Base-by-base conservation (phyloP, 257 asterid species). In the Avicennia marina region DNA sequence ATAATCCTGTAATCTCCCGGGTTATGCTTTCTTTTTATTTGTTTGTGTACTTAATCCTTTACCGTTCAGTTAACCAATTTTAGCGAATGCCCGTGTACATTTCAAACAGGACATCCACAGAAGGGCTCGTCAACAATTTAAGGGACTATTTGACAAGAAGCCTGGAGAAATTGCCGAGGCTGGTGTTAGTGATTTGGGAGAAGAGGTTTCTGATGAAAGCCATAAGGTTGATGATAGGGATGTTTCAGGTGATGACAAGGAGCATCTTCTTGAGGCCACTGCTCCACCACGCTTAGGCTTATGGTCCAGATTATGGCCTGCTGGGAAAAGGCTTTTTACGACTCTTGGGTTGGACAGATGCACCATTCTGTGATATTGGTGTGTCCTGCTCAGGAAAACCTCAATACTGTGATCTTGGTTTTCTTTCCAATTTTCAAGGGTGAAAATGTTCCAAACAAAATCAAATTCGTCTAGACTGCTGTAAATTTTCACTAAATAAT, bases 91-190 rank as follows among this genome's bases (percentile, higher is more conserved):
- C n/a, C 6, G 7, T 16, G 27, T 41, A 32, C 41, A 67, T 44
- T 41, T 47, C 19, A 10, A 67, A 60, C 86, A 91, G 97, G 99
- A 89, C 63, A 62, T 76, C 15, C 83, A 86, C 11, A 71, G 66
- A 64, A 80, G 66, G 49, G 95, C 90, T 20, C 89, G 89, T 6
- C 64, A 66, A 52, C 99, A 93, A 50, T 93, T 86, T 39, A 86
- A 89, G 75, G 99, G 99, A 55, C 59, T 93, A 51, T 93, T 89
- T 27, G 96, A 93, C 84, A 93, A 93, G 87, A 93, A 80, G 63
- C 99, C 99, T 20, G 99, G 99, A 22, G 96, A 86, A 63, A 93
- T 93, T 31, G 61, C 95, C 0, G 99, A 77, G 61, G 87, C 72
- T 36, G 84, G 72, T 42, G 72, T 49, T 26, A 40, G 18, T 13